Evolutionary conservation across 352 stramenopile species (phyloP).

Genomic region (Phytophthora aleatoria): DNA sequence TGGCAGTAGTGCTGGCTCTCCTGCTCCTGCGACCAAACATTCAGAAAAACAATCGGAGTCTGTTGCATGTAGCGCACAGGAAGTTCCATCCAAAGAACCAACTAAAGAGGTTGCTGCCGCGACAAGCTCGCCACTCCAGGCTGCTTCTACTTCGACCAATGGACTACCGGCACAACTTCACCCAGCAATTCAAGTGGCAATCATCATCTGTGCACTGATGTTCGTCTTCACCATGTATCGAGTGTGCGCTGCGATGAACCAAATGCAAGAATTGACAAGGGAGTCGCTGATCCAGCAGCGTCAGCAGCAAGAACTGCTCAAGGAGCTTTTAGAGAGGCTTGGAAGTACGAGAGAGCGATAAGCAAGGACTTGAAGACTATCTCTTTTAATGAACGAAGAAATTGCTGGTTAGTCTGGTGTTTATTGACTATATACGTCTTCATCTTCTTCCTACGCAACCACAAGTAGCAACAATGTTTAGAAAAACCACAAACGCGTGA

Average conservation of each 20-base stretch:
- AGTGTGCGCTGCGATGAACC: slow-evolving; percentile 53
- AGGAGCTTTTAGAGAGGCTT: slow-evolving; percentile 58
- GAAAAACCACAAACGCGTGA: not conserved
- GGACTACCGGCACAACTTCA: slow-evolving; percentile 16
- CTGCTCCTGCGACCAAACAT: not conserved
- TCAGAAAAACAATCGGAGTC: not conserved
- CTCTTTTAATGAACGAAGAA: not conserved
- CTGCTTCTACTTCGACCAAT: not conserved
- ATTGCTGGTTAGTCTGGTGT: not conserved
- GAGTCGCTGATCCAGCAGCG: slow-evolving; percentile 63
- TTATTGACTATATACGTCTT: slow-evolving; percentile 33
- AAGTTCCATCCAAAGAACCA: slow-evolving; percentile 1
- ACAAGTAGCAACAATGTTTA: not conserved
- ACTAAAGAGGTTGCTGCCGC: not conserved
- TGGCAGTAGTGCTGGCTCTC: slow-evolving; percentile 1
- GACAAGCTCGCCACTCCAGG: not conserved
- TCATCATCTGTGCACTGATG: slow-evolving; percentile 59
- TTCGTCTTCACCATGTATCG: slow-evolving; percentile 78
- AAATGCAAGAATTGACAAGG: slow-evolving; percentile 64
- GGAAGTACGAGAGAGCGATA: slow-evolving; percentile 16
- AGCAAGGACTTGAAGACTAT: not conserved
- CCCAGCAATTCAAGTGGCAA: slow-evolving; percentile 43
- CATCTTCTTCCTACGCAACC: slow-evolving; percentile 42
- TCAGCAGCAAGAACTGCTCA: slow-evolving; percentile 70
- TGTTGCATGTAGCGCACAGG: not conserved